These are phyloP conservation scores for Funneliformis geosporum DNA, from an alignment of 192 early-diverging fungal species.

Conservation along the genomic window DNA sequence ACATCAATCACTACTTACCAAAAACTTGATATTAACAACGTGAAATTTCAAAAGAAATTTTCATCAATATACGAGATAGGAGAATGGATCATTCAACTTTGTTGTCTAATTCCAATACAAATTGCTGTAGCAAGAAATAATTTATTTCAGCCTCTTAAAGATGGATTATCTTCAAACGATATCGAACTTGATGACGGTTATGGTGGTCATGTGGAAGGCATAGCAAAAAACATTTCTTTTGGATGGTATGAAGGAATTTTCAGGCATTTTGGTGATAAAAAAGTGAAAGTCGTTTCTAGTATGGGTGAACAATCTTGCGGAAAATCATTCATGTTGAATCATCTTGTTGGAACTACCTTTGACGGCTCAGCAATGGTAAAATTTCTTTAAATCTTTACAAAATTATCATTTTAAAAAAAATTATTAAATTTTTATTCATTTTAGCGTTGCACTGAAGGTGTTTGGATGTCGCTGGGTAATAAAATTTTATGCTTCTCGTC, in stretches of 20 bases:
- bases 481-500: neutral
- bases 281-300: conserved; percentile 27
- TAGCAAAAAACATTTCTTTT: conserved; percentile 18
- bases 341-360: conserved; percentile 26
- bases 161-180: conserved; percentile 22
- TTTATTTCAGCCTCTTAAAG: conserved; percentile 8
- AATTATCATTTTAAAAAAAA: neutral
- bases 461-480: conserved; percentile 30
- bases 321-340: conserved; percentile 32
- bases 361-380: conserved; percentile 32
- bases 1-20: neutral
- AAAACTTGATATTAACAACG: neutral
- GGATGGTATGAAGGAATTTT: conserved; percentile 32
- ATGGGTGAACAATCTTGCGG: conserved; percentile 36
- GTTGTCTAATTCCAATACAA: conserved; percentile 8
- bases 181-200: neutral
- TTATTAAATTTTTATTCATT: neutral
- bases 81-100: conserved; percentile 25
- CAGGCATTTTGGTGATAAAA: conserved; percentile 22
- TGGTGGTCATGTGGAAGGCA: neutral
- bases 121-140: conserved; percentile 33
- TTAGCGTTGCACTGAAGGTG: conserved; percentile 36
- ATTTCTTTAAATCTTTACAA: neutral
- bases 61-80: neutral
- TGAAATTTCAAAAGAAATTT: neutral